Evolutionary conservation across 441 rosid genomes (phyloP), one percentile per base, ranked within the genome.

Genomic region (Populus tomentosa): DNA sequence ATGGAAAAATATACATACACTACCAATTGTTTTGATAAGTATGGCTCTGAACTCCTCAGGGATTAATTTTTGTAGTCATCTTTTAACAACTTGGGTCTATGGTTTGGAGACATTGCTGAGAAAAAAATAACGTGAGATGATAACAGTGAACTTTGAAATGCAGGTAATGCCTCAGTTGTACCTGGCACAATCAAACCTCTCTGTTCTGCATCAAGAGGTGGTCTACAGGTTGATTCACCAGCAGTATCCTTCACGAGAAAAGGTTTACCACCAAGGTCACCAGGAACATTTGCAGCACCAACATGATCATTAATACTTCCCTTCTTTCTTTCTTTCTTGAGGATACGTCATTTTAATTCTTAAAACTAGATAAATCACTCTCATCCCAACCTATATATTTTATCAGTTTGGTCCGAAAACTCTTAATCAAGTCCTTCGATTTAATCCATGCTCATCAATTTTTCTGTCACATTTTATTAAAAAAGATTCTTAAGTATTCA

Each of bases 21-120:
- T 95, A 81, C 90, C 87, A 85, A 88, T 82, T 93, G 94, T 80
- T 89, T 91, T 78, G 91, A 87, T 74, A 89, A 79, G 82, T 81
- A 84, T 40, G 91, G 89, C 81, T 90, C 94, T 35, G 86, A 84
- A 82, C 79, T 87, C 65, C 85, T 74, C 42, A 71, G 83, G 63
- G 81, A 82, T 67, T 71, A 78, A 75, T 71, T 66, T 83, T 77
- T 92, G 67, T 81, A 80, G 79, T 85, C 83, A 75, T 85, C 88
- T 77, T 79, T 82, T 78, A 82, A 69, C 70, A 80, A 71, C 70
- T 70, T 56, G 77, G 80, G 85, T 82, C 83, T 86, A 38, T 83
- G 82, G 74, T 74, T 88, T 75, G 82, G 72, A 79, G 91, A 78
- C 78, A 84, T 89, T 69, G 90, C 97, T 10, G 81, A 80, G 67